Base-by-base conservation (phyloP, 1,284 basidiomycete genomes). In the Phellinidium pouzarii region DNA sequence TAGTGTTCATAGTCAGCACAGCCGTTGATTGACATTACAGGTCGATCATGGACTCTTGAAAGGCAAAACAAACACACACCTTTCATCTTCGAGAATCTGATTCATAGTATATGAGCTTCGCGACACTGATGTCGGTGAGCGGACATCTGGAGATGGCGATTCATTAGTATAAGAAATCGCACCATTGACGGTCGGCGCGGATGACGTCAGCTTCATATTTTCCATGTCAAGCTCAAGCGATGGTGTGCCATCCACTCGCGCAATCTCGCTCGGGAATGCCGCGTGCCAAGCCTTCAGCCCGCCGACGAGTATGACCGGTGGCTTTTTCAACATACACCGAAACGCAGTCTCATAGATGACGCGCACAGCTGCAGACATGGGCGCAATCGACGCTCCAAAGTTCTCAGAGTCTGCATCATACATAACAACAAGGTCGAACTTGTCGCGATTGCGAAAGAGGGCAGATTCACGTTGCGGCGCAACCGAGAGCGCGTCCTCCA, bases 341-440 rank as follows among this genome's bases (percentile, higher is more conserved):
- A 88, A 91, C 22, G 84, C 84, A 25, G 73, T 73, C 60, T 87
- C 86, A 66, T 80, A 84, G 40, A 95, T 88, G 3, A 84, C 77
- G 12, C 76, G 71, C 53, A 82, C 74, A 29, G 94, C 74, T 9
- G 73, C 66, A 1, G 77, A 74, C n/a, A 88, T 67, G 0, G 86
- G 77, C 0, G 77, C 74, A 2, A 71, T 67, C 12, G 66, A 61
- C 9, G 68, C 62, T 4, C 76, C 78, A 59, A 88, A 79, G 1
- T 70, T 68, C 25, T 75, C 74, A 1, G 91, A 93, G 4, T 74
- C 69, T 42, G 79, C 68, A 66, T 99, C 94, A 66, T 93, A 94
- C 2, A 98, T 71, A 8, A 89, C 89, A n/a, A 98, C 81, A 12
- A 96, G 69, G 60, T 98, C 94, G 66, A 90, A 96, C 60, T 85